Conservation (phyloP, 2,329 filamentous ascomycete species). For the Ophiosphaerella korrae region DNA sequence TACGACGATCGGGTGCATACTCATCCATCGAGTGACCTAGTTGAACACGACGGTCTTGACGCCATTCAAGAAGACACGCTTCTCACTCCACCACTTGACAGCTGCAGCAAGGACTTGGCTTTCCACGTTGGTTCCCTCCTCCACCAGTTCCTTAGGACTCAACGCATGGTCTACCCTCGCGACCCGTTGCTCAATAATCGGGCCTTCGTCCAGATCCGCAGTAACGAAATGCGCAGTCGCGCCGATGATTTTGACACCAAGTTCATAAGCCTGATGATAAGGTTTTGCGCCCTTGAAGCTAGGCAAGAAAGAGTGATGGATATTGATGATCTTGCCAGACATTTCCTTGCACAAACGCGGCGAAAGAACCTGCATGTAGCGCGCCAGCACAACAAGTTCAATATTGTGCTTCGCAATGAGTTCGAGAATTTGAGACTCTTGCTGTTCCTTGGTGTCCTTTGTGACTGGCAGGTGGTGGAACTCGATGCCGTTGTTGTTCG, state of each 20-base stretch:
- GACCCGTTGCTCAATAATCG: constrained; percentile 86
- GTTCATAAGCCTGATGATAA: constrained; percentile 85
- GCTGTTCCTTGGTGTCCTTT: constrained; percentile 75
- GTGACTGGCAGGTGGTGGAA: constrained; percentile 83
- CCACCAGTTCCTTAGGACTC: constrained; percentile 75
- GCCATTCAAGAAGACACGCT: constrained; percentile 76
- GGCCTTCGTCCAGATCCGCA: constrained; percentile 81
- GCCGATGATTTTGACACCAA: constrained; percentile 87
- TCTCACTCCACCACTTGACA: constrained; percentile 83
- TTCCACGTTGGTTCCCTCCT: constrained; percentile 83
- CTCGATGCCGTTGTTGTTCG: constrained; percentile 73
- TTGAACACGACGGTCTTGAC: constrained; percentile 80
- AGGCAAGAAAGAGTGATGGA: constrained; percentile 86
- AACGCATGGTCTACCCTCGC: constrained; percentile 76
- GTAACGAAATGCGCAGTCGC: constrained; percentile 87
- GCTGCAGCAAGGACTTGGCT: constrained; percentile 80
- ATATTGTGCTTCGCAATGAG: constrained; percentile 71
- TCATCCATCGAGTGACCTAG: constrained; percentile 28
- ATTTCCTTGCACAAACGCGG: constrained; percentile 76
- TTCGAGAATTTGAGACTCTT: constrained; percentile 73
- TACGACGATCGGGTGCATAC: neutral
- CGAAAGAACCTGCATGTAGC: constrained; percentile 87
- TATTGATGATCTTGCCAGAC: constrained; percentile 89
- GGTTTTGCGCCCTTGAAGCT: constrained; percentile 88
- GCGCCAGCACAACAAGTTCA: constrained; percentile 79